phyloP scores from a whole-genome alignment of 1,139 yeast species.

The Scheffersomyces lignicola region DNA sequence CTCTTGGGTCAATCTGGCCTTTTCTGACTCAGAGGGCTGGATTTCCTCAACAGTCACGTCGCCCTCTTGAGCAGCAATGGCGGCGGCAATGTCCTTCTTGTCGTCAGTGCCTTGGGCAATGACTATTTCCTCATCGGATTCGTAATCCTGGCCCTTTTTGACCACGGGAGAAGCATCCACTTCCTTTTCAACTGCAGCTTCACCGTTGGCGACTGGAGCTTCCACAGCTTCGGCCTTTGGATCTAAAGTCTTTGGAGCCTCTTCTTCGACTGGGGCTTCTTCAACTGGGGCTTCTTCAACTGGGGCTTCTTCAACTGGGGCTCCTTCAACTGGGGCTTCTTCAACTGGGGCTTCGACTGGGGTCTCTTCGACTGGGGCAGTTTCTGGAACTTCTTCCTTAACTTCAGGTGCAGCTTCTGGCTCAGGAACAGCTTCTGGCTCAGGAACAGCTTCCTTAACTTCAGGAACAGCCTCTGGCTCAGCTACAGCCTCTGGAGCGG shows the following conservation, averaged over 20 bases:
- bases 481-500: conserved; percentile 5
- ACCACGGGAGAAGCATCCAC: conserved; percentile 25
- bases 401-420: conserved; percentile 7
- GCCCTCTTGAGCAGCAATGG: conserved; percentile 38
- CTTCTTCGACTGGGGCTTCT: conserved; percentile 16
- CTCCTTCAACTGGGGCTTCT: conserved; percentile 1
- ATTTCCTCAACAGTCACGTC: conserved; percentile 44
- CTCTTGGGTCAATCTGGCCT: conserved; percentile 32
- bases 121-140: conserved; percentile 37
- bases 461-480: conserved; percentile 6
- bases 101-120: conserved; percentile 37
- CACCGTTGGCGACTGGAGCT: conserved; percentile 8
- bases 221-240: conserved; percentile 21
- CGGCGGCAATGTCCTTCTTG: conserved; percentile 31
- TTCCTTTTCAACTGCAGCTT: conserved; percentile 23
- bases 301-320: conserved; percentile 2
- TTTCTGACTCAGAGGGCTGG: conserved; percentile 42
- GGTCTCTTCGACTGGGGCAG: conserved; percentile 7
- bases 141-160: conserved; percentile 10
- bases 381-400: conserved; percentile 7
- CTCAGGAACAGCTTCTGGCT: conserved; percentile 9
- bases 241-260: conserved; percentile 28
- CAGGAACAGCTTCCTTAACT: conserved; percentile 6
- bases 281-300: conserved; percentile 10
- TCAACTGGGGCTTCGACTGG: conserved; percentile 9